Conservation (phyloP, 192 early-diverging fungal genomes). For the Entrophospora sp. region DNA sequence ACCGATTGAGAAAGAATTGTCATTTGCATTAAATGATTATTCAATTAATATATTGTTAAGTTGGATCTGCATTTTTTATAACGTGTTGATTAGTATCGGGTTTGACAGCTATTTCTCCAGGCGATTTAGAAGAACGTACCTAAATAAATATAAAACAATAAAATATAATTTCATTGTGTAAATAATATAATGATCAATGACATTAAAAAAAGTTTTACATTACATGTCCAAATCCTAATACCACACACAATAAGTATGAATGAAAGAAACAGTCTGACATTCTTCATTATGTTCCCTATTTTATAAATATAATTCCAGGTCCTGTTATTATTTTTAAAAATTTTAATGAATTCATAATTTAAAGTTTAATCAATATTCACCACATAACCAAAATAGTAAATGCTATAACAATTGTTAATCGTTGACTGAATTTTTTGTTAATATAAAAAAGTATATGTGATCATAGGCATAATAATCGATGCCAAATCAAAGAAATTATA, state of each 20-base stretch:
- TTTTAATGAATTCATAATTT: not conserved
- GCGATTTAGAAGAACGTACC: not conserved
- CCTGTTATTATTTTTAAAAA: not conserved
- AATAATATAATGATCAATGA: not conserved
- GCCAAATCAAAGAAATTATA: not conserved
- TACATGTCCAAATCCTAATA: not conserved
- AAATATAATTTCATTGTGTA: too few relatives aligned
- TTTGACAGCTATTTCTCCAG: not conserved
- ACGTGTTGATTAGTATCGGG: not conserved
- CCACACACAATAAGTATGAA: not conserved
- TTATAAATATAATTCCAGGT: not conserved
- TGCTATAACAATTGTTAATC: not conserved
- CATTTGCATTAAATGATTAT: not conserved
- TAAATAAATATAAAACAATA: too few relatives aligned
- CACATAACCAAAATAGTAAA: slow-evolving; percentile 4
- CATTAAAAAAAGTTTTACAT: not conserved
- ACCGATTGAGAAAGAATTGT: slow-evolving; percentile 1
- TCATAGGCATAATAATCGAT: not conserved
- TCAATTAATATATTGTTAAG: not conserved
- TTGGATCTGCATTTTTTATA: not conserved
- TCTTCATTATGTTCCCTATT: not conserved
- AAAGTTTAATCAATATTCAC: not conserved
- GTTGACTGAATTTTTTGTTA: too few relatives aligned
- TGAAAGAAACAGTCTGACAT: not conserved
- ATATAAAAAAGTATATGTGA: not conserved